Evolutionary conservation across 306 rosid species (phyloP), one percentile per base, ranked within the genome.

Genomic region (Fagus crenata): DNA sequence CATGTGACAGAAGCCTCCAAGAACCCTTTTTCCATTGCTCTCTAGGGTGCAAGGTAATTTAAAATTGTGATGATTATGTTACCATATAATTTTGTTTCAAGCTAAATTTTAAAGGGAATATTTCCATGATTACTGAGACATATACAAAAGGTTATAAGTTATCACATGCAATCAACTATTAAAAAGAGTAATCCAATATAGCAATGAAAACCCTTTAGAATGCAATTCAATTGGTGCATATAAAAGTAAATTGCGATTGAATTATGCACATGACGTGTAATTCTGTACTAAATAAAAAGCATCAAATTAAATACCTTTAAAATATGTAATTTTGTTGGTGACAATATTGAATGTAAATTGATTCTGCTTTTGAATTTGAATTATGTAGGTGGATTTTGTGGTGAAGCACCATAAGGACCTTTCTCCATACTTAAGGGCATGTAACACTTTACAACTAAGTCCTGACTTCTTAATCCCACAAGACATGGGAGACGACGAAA

Each of bases 21-120:
- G 99, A 92, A 74, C 98, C 99, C 72, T 96, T 86, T 69, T 84
- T 88, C 67, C 99, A 96, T 86, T 96, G 99, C 80, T 96, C 99
- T 42, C 93, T 96, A 1, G 91, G 90, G 22, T 96, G 99, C 89
- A 96, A 96, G 99, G 99, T 96, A 83, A 69, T n/a, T 2, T 22
- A 22, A 22, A 28, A n/a, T 32, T 49, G 0, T 14, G 18, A 63
- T 37, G 49, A 9, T 39, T 17, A 0, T 15, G 13, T 61, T 4
- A 32, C 18, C 39, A 49, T 58, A 31, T 7, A 4, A 56, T 77
- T 18, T n/a, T 5, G 18, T 43, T 40, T 4, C 31, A 42, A 15
- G 22, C 58, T 31, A 28, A 42, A 37, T 7, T 64, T 14, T 37
- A 2, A 64, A 32, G 17, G 5, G 22, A 22, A 22, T 22, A 35